Base-by-base conservation (phyloP, 2,329 filamentous ascomycete genomes). In the Penicillium fuscoglaucum region DNA sequence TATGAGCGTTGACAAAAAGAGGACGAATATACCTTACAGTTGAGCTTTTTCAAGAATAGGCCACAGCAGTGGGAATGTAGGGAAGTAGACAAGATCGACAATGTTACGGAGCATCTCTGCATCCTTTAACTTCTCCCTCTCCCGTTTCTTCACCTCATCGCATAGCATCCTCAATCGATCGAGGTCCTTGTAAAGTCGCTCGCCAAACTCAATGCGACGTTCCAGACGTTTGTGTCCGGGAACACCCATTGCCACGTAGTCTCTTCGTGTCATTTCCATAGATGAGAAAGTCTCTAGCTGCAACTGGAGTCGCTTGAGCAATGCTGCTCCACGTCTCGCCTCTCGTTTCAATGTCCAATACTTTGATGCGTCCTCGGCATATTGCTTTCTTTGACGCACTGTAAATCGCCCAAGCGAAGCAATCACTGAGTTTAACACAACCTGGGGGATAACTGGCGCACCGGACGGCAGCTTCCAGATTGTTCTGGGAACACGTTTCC, bases 291-390 rank as follows among this genome's bases (percentile, higher is more conserved):
- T 91, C 74, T 98, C 93, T 83, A 97, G 90, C 74, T 97, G 93
- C 57, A 98, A 79, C 73, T 99, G 95, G 21, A 99, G 82, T 37
- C 95, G 87, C 77, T 98, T 98, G 59, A 99, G 83, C 55, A 99
- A 81, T 4, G 95, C 91, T 31, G 95, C 95, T 47, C 95, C 95
- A 58, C 95, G 85, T 35, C 95, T 87, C 61, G 93, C 90, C 74
- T 99, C 95, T 56, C 95, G 87, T 78, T 99, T 99, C 62, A 99
- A 77, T 0, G 95, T 98, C 95, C 95, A 99, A 76, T 98, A 99
- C 67, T 91, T 92, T 78, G 93, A 98, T 2, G 90, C 90, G 74
- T 97, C 93, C 57, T 91, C 89, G 2, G 96, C 88, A 73, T 91
- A 99, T 60, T 97, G 93, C 71, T 96, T 96, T 52, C 92, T 87